These are phyloP conservation scores for Microascus cirrosus DNA, from an alignment of 2,329 filamentous ascomycete genomes.

Conservation along the genomic window DNA sequence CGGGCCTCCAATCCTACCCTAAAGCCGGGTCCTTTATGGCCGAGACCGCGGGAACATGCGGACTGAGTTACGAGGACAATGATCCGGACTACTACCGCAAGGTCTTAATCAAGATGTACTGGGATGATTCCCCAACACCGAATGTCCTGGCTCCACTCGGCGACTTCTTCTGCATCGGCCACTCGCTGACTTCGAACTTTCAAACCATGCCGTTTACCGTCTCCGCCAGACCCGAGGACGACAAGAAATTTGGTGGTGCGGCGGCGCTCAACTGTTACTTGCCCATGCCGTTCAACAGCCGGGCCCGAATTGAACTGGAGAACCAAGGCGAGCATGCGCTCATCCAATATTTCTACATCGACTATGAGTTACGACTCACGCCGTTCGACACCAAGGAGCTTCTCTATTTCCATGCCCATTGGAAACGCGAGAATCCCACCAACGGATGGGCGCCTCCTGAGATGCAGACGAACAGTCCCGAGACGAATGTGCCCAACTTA, in stretches of 20 bases:
- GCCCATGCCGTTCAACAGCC: slow-evolving; percentile 21
- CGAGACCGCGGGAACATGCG: slow-evolving; percentile 18
- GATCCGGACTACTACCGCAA: slow-evolving; percentile 23
- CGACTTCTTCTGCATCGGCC: slow-evolving; percentile 19
- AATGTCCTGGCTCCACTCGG: slow-evolving; percentile 18
- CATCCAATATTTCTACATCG: slow-evolving; percentile 22
- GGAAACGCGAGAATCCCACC: slow-evolving; percentile 20
- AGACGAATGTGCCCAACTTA: slow-evolving; percentile 19
- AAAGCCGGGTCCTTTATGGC: slow-evolving; percentile 22
- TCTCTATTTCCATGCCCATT: slow-evolving; percentile 21
- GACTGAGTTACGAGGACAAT: slow-evolving; percentile 18
- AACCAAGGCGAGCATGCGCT: slow-evolving; percentile 20
- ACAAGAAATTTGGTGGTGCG: slow-evolving; percentile 20
- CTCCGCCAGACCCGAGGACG: slow-evolving; percentile 18
- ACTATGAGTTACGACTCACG: slow-evolving; percentile 18
- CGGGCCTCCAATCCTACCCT: slow-evolving; percentile 19
- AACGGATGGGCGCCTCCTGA: slow-evolving; percentile 18
- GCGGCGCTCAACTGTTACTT: slow-evolving; percentile 21
- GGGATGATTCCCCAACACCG: slow-evolving; percentile 19
- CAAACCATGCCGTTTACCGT: slow-evolving; percentile 21
- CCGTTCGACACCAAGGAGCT: slow-evolving; percentile 14
- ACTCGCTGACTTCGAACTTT: slow-evolving; percentile 20
- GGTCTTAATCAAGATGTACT: slow-evolving; percentile 22
- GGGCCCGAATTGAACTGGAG: slow-evolving; percentile 21
- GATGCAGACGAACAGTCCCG: slow-evolving; percentile 19